Evolutionary conservation across 108 stramenopile genomes (phyloP), one percentile per base, ranked within the genome.

Genomic region (Parietichytrium sp.): DNA sequence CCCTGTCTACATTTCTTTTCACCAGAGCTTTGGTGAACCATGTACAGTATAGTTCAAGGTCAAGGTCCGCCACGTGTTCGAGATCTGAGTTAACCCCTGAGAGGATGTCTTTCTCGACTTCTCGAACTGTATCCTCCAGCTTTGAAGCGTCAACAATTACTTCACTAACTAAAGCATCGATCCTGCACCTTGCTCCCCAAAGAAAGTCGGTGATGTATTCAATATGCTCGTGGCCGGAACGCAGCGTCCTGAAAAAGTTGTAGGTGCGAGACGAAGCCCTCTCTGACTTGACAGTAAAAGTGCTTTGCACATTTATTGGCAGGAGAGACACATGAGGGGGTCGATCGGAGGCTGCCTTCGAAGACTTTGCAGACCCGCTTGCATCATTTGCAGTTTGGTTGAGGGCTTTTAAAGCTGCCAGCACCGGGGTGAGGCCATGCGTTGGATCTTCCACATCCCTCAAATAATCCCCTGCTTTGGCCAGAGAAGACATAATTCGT

Each of bases 21-120:
- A 38, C 61, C 2, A 36, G 42, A 6, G 61, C 38, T 25, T 72
- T 33, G 10, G 61, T 72, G 61, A 72, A 72, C 61, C 61, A 72
- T 6, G 36, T 12, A 42, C 33, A 23, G 20, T 72, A 72, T 6
- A 72, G 10, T 8, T 72, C 33, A 31, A 72, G 25, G 42, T 72
- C 61, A 7, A 72, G 61, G 33, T 45, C 6, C 10, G 61, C 3
- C n/a, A 72, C 20, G 61, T 72, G 29, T 27, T 10, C 2, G 2
- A 72, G 0, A 10, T 38, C 42, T 0, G 61, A 7, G 42, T 72
- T 10, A 10, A 72, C 25, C 13, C 61, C 61, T 42, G 10, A 33
- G 33, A 72, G 42, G 20, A 72, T 72, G 23, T 72, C 45, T 10
- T n/a, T 27, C 2, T 27, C 61, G 15, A 72, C 38, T 8, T 12